phyloP scores from a whole-genome alignment of 208 protist species.

The Herpetomonas tarakana region DNA sequence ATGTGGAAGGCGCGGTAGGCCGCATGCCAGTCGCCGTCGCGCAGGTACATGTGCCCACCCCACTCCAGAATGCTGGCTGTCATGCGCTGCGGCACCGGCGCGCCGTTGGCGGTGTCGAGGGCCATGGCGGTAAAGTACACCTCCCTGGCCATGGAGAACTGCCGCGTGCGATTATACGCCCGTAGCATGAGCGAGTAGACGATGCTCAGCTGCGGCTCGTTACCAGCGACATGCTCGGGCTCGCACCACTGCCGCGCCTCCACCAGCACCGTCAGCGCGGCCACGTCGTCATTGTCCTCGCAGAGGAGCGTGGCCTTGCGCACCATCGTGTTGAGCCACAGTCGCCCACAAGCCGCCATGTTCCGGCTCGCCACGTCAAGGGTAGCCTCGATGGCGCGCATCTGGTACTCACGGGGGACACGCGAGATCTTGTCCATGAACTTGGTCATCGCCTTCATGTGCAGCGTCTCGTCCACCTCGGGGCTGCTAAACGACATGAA shows the following conservation, averaged over 20 bases:
- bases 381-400: slow-evolving; percentile 62
- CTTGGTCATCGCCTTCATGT: slow-evolving; percentile 86
- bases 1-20: slow-evolving; percentile 93
- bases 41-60: slow-evolving; percentile 82
- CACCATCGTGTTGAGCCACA: slow-evolving; percentile 93
- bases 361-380: slow-evolving; percentile 58
- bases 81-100: slow-evolving; percentile 86
- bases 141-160: slow-evolving; percentile 65
- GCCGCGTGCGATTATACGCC: slow-evolving; percentile 75
- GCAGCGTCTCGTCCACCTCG: slow-evolving; percentile 23
- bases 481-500: slow-evolving; percentile 55
- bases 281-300: slow-evolving; percentile 15
- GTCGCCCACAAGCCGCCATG: slow-evolving; percentile 14
- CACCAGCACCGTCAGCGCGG: slow-evolving; percentile 42
- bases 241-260: slow-evolving; percentile 71
- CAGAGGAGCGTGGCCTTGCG: slow-evolving; percentile 60
- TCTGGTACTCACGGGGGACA: slow-evolving; percentile 48
- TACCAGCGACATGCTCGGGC: slow-evolving; percentile 15
- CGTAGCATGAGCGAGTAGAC: slow-evolving; percentile 91
- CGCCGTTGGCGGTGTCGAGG: slow-evolving; percentile 37
- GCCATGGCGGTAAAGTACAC: slow-evolving; percentile 29
- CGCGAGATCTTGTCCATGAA: slow-evolving; percentile 84
- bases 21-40: slow-evolving; percentile 83
- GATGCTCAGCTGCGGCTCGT: slow-evolving; percentile 27
- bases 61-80: slow-evolving; percentile 92